These are phyloP conservation scores for Holtermannia corniformis DNA, from an alignment of 768 basidiomycete genomes.

Conservation along the genomic window DNA sequence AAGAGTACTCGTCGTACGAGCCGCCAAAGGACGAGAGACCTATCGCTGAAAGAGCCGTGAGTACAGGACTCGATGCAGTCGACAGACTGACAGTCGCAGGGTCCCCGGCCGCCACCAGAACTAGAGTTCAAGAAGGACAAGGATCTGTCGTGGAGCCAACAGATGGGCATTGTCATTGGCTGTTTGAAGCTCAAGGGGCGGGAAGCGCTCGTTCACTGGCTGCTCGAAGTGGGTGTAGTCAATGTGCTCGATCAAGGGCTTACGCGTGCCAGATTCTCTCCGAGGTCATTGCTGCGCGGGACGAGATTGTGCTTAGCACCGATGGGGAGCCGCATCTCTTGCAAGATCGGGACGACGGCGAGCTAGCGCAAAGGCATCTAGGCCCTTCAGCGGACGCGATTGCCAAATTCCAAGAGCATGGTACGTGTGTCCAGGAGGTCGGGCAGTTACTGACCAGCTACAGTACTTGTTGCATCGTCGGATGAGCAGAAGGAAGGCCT, in stretches of 20 bases:
- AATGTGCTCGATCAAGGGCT: not conserved
- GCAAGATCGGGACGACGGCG: constrained; percentile 27
- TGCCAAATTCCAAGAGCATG: constrained; percentile 61
- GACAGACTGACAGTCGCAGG: not conserved
- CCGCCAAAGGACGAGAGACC: constrained; percentile 32
- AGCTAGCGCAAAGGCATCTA: constrained; percentile 12
- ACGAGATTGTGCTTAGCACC: constrained; percentile 40
- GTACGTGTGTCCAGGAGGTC: constrained; percentile 47
- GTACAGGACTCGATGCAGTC: not conserved
- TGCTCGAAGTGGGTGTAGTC: constrained; percentile 57
- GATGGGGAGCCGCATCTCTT: constrained; percentile 31
- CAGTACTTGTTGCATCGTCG: constrained; percentile 65
- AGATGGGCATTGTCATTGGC: constrained; percentile 75
- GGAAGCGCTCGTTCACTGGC: constrained; percentile 62
- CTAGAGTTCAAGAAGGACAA: constrained; percentile 70
- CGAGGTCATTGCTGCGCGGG: constrained; percentile 37
- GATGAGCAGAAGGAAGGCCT: constrained; percentile 70
- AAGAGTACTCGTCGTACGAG: constrained; percentile 24
- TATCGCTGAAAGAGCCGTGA: constrained; percentile 23
- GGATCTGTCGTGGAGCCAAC: constrained; percentile 69
- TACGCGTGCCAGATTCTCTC: constrained; percentile 9
- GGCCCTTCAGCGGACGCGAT: constrained; percentile 61
- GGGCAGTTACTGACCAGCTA: constrained; percentile 1
- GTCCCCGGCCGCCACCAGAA: constrained; percentile 45
- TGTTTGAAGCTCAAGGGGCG: constrained; percentile 60